phyloP scores from a whole-genome alignment of 2,329 filamentous ascomycete species.

The Rhytidhysteron rufulum region DNA sequence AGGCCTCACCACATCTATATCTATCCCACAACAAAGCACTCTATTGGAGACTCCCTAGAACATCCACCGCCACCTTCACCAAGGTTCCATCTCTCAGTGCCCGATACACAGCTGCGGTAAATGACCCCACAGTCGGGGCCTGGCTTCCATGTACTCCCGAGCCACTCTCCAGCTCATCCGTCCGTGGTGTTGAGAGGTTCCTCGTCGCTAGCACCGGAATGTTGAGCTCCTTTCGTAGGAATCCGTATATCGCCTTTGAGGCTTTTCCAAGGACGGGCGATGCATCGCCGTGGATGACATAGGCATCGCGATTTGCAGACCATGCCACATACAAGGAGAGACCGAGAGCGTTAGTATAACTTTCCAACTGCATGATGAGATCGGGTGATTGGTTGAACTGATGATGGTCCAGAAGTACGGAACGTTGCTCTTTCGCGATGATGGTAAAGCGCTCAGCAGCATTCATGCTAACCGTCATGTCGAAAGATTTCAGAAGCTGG shows the following conservation, averaged over 20 bases:
- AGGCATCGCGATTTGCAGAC: neutral
- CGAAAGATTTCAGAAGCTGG: neutral
- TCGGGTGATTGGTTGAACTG: neutral
- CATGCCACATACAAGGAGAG: neutral
- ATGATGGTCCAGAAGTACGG: neutral
- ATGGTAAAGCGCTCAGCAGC: neutral
- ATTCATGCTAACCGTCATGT: conserved; percentile 1
- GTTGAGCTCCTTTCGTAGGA: conserved; percentile 31
- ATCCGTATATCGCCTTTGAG: conserved; percentile 30
- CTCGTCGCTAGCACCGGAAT: conserved; percentile 17
- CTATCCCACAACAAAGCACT: too few species aligned
- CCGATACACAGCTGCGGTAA: neutral
- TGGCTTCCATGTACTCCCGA: neutral
- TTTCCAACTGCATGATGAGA: neutral
- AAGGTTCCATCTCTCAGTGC: neutral
- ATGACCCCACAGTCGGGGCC: conserved; percentile 1
- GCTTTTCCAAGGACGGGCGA: conserved; percentile 24
- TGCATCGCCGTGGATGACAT: conserved; percentile 5
- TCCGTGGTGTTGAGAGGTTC: neutral
- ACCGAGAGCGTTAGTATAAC: neutral
- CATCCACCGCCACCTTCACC: neutral
- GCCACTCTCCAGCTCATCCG: too few species aligned
- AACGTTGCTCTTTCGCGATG: neutral
- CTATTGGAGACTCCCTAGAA: too few species aligned
- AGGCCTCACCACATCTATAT: too few species aligned